Percentiles rank a stretch among this genome's conserved stretches.
Conservation (phyloP, 768 basidiomycete genomes). For the Boletus tomentosulus region DNA sequence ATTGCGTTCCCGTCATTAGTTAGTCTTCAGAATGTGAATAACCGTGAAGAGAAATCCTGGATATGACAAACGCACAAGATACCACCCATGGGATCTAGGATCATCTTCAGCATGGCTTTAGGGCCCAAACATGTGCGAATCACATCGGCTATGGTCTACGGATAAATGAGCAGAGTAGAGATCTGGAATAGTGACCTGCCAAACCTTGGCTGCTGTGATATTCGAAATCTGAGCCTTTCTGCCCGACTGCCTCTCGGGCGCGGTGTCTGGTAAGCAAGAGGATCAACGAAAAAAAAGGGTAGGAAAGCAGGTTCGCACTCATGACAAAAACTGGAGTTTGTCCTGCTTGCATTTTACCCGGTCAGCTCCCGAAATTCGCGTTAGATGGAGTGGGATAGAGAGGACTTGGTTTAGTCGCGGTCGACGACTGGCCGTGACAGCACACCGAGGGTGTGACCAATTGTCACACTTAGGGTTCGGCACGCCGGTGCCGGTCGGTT, state of each 20-base stretch:
- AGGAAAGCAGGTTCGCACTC: constrained; percentile 43
- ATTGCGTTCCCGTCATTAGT: constrained; percentile 99
- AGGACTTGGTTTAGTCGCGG: no score
- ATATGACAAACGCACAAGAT: constrained; percentile 63
- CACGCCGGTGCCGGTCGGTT: no score
- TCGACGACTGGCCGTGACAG: no score
- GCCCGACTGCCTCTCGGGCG: constrained; percentile 90
- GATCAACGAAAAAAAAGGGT: background rate
- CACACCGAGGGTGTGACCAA: background rate
- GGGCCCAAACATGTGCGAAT: constrained; percentile 96
- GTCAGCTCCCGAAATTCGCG: background rate
- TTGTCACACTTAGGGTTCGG: background rate
- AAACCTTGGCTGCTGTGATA: constrained; percentile 93
- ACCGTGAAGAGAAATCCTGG: background rate
- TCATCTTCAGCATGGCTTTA: constrained; percentile 99
- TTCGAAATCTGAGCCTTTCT: constrained; percentile 96
- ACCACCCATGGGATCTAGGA: constrained; percentile 98
- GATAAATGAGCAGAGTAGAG: background rate
- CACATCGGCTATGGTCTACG: constrained; percentile 93
- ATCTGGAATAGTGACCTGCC: constrained; percentile 5
- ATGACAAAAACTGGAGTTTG: constrained; percentile 83
- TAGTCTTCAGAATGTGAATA: constrained; percentile 44
- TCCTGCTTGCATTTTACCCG: constrained; percentile 30
- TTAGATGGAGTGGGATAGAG: background rate
- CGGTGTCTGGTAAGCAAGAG: constrained; percentile 58